Evolutionary conservation across 148 eudicot genomes (phyloP), one percentile per base, ranked within the genome.

Genomic region (Amaranthus cruentus): DNA sequence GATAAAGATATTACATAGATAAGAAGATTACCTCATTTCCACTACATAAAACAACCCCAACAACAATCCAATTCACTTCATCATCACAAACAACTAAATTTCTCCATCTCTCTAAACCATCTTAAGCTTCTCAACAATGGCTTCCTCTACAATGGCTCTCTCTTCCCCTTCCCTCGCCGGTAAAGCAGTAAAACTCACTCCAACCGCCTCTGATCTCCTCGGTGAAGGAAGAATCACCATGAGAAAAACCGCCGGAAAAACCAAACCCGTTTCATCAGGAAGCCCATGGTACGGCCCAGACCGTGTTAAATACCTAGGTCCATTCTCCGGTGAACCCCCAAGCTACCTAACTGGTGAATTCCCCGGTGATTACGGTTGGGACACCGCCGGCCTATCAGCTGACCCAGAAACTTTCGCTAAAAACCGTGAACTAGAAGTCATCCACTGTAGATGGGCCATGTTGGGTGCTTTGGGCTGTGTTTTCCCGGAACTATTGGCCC

Each of bases 311-410:
- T 81, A 81, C 80, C 59, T 81, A 48, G 83, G 83, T 56, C 83
- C 83, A 64, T 73, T 81, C 78, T 81, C 83, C 6, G 83, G 83
- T 18, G 80, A 77, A 75, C 7, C 80, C 61, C 83, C 80, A 48
- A 59, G 73, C 55, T 81, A 81, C 74, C 83, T 81, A 47, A 81
- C 79, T 56, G 83, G 83, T 62, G 83, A 81, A 50, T 81, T 81
- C 60, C 83, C 80, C 18, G 83, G 83, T 62, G 83, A 81, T 74
- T 81, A 81, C 3, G 83, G 83, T 3, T 81, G 83, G 83, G 83
- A 81, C 70, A 76, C 83, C 10, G 83, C 83, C 12, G 83, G 83
- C 4, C 80, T 81, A 12, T 81, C 83, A 56, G 83, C 83, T 64
- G 83, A 81, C 68, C 83, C 83, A 1, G 80, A 81, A 56, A 81